These are phyloP conservation scores for Polyporus tsugae DNA, from an alignment of 1,284 basidiomycete species.

Conservation along the genomic window DNA sequence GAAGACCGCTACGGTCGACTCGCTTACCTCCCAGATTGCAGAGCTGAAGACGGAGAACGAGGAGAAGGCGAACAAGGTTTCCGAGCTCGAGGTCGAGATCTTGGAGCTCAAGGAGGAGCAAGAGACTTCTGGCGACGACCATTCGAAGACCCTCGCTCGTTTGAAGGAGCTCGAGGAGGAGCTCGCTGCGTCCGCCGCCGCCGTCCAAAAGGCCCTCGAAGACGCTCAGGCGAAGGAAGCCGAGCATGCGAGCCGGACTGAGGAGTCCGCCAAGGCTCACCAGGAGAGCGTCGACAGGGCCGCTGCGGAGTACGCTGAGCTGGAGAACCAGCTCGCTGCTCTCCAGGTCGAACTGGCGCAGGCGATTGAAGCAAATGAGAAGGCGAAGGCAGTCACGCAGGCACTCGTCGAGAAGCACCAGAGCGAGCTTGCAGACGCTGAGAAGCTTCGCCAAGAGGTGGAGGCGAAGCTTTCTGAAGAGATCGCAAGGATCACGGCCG, in stretches of 20 bases:
- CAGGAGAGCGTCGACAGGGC: conserved; percentile 54
- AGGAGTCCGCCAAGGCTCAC: conserved; percentile 54
- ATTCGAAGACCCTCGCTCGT: conserved; percentile 52
- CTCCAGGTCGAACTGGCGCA: conserved; percentile 56
- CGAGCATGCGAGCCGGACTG: conserved; percentile 51
- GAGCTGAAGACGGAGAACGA: conserved; percentile 73
- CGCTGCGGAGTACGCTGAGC: conserved; percentile 53
- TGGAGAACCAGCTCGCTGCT: conserved; percentile 54
- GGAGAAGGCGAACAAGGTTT: conserved; percentile 77
- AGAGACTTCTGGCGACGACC: conserved; percentile 70
- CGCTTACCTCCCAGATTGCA: conserved; percentile 60
- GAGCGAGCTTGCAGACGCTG: conserved; percentile 56
- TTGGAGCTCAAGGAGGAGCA: conserved; percentile 79
- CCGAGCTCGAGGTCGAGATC: conserved; percentile 81
- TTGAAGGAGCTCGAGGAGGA: conserved; percentile 63
- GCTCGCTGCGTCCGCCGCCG: conserved; percentile 54
- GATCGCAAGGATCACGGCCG: conserved; percentile 60
- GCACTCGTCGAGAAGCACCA: conserved; percentile 56
- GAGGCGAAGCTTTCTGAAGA: conserved; percentile 67
- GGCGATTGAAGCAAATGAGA: conserved; percentile 56
- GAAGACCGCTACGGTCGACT: conserved; percentile 52
- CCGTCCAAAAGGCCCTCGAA: conserved; percentile 59
- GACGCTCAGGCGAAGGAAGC: conserved; percentile 60
- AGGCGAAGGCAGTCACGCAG: conserved; percentile 53
- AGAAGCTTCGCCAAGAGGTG: conserved; percentile 54